Base-by-base conservation (phyloP, 2,329 filamentous ascomycete species). In the Alternaria gaisen region DNA sequence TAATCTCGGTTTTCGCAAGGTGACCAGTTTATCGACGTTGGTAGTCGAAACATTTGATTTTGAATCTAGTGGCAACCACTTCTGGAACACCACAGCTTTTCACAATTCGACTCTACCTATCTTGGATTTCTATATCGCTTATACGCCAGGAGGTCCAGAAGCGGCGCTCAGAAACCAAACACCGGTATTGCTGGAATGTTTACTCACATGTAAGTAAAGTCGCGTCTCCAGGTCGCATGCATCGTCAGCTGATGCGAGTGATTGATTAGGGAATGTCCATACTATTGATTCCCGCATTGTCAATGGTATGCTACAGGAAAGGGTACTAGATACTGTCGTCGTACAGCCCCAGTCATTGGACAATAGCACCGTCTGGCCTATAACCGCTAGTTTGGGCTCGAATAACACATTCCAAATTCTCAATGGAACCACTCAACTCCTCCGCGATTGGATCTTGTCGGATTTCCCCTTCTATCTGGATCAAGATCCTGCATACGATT, bases 51-150 rank as follows among this genome's bases (percentile, higher is more conserved):
- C 34, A 10, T 36, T 41, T 3, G 32, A 36, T 16, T 14, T 36
- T 16, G 14, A 14, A 16, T 36, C 32, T 6, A 36, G 32, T 36
- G 12, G 32, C 32, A 36, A 36, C 32, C 32, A 36, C 32, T 36
- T 36, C 32, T 36, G 16, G 46, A 69, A 69, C 43, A 66, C 64
- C 2, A 69, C 62, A 1, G 14, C 30, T 6, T 70, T 66, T 42
- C 7, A 16, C 10, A 44, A 64, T 18, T 43, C 47, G 10, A 38
- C 52, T 12, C 16, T 65, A 3, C 53, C 59, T 5, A 61, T 69
- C 16, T 20, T 58, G 2, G 58, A 65, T 40, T 60, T 71, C 20
- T 71, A 69, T 38, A 26, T 69, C n/a, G 63, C 46, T 1, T 71
- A 54, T 34, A 61, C 44, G 5, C 65, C 59, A 18, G 63, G 61